Conservation (phyloP, 2,329 filamentous ascomycete genomes). For the Fusarium tanahbumbuense region DNA sequence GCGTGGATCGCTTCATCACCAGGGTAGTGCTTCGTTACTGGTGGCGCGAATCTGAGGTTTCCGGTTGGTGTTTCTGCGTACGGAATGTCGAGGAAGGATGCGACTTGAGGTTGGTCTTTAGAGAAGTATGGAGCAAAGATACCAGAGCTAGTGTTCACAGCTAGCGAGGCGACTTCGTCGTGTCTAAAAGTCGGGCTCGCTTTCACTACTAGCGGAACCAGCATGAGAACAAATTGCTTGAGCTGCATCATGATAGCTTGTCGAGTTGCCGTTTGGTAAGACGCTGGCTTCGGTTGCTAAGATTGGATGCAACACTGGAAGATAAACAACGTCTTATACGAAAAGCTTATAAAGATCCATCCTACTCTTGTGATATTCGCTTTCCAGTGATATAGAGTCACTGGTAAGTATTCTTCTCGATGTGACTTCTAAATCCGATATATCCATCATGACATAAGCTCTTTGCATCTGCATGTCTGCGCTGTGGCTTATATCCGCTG, state of each 20-base stretch:
- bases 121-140: conserved; percentile 22
- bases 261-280: too few relatives aligned
- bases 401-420: accelerated
- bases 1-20: background rate
- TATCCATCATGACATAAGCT: background rate
- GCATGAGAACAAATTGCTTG: background rate
- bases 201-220: background rate
- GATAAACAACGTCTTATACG: background rate
- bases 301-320: background rate
- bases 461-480: background rate
- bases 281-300: too few relatives aligned
- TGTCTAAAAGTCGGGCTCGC: background rate
- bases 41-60: conserved; percentile 23
- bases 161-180: too few relatives aligned
- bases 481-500: background rate
- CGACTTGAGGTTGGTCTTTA: conserved; percentile 3
- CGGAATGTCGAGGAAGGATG: conserved; percentile 34
- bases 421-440: conserved; percentile 18
- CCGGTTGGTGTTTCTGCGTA: conserved; percentile 29
- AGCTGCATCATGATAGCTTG: conserved; percentile 3
- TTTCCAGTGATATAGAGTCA: background rate
- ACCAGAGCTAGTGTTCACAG: conserved; percentile 34
- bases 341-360: accelerated
- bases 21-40: background rate
- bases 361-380: accelerated